Base-by-base conservation (phyloP, 1,139 yeast genomes). In the Tardiomyces depauwii region DNA sequence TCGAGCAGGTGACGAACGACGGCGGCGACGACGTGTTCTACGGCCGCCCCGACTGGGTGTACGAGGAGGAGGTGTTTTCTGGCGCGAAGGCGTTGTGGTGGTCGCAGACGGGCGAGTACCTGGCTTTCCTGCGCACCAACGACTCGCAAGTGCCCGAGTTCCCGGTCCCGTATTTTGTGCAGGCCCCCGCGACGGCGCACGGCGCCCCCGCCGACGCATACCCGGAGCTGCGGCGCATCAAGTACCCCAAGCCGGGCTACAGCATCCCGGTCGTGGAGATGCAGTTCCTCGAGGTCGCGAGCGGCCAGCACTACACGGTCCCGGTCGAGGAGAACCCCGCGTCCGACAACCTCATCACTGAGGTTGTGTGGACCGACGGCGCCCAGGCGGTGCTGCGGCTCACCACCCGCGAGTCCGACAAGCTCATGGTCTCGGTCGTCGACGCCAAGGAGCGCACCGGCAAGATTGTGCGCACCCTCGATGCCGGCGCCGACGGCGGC, bases 31-130 rank as follows among this genome's bases (percentile, higher is more conserved):
- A 74, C 42, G 69, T 86, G n/a, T 77, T 80, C 55, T 87, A 91
- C 59, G 99, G 95, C 0, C 82, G 78, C 51, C 83, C 96, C 0
- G 98, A 91, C 58, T 91, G 98, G 98, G 86, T 91, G 0, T 91
- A 91, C 59, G 98, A 91, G 61, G 98, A 93, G 57, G 98, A 93
- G 58, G 88, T 91, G 0, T 62, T 82, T 4, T 72, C 75, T 0
- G 67, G 71, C 5, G 86, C 82, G 53, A 67, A 67, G 41, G 78
- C 93, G 2, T 63, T 87, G 19, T 91, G 96, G 95, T 91, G 96
- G 96, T 73, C 91, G 13, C 82, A 84, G 0, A 78, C 82, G 55
- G 88, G 84, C 51, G 62, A 76, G 5, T 68, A 71, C 49, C 58
- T 91, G 44, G 75, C 88, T 0, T 91, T 71, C 59, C 71, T 85